phyloP scores from a whole-genome alignment of 225 moss, liverwort and hornwort genomes.

The Antitrichia curtipendula region DNA sequence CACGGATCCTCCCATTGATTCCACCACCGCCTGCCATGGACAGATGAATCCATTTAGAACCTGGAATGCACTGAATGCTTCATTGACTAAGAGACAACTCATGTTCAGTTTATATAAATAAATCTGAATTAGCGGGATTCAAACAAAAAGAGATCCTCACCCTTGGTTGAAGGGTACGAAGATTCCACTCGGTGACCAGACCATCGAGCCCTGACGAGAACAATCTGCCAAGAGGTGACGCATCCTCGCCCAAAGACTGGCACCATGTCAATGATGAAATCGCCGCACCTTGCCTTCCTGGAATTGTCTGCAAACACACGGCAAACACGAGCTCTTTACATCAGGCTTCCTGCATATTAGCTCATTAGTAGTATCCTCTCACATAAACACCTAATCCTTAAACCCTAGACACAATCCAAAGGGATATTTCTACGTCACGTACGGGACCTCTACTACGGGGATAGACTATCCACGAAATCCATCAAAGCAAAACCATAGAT shows the following conservation, averaged over 20 bases:
- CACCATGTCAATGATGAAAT: constrained; percentile 89
- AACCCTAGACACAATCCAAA: background rate
- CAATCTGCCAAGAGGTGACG: constrained; percentile 58
- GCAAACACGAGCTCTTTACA: background rate
- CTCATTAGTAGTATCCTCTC: background rate
- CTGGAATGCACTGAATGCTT: background rate
- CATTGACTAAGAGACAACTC: background rate
- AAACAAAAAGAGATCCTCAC: constrained; percentile 1
- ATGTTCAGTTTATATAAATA: background rate
- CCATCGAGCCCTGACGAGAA: constrained; percentile 93
- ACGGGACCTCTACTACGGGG: background rate
- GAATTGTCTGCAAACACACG: constrained; percentile 54
- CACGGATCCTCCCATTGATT: constrained; percentile 85
- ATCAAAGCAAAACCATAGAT: background rate
- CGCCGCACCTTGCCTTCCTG: constrained; percentile 72
- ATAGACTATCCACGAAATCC: background rate
- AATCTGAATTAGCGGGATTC: background rate
- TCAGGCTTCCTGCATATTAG: background rate
- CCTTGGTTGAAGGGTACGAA: constrained; percentile 66
- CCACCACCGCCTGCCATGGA: constrained; percentile 52
- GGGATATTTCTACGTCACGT: background rate
- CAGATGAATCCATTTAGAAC: background rate
- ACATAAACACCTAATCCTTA: background rate
- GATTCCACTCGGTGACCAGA: constrained; percentile 84
- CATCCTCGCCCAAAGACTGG: constrained; percentile 29